Conservation (phyloP, 306 rosid genomes). For the Pterocarpus macrocarpus region DNA sequence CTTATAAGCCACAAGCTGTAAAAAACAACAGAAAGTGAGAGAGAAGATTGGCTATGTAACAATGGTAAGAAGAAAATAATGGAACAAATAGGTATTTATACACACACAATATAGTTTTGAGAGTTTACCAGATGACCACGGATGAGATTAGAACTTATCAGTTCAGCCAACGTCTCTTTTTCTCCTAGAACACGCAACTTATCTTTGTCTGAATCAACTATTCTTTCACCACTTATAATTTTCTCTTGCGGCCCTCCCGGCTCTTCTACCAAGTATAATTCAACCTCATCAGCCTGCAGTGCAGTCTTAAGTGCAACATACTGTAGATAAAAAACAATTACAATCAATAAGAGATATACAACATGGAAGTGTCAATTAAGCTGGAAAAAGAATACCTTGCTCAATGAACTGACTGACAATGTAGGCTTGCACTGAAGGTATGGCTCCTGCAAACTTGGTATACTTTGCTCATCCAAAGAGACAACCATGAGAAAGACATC, state of each 20-base stretch:
- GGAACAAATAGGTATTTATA: not conserved
- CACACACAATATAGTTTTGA: not conserved
- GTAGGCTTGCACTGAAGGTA: conserved; percentile 71
- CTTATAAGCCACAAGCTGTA: conserved; percentile 76
- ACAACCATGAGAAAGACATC: conserved; percentile 63
- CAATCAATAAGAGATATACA: conserved; percentile 27
- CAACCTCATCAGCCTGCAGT: conserved; percentile 57
- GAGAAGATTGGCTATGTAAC: not conserved
- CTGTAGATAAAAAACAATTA: conserved; percentile 53
- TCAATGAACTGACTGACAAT: conserved; percentile 58
- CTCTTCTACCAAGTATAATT: conserved; percentile 62
- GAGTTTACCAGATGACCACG: conserved; percentile 71
- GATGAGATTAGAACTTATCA: conserved; percentile 40
- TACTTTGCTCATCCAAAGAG: conserved; percentile 65
- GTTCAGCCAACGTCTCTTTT: conserved; percentile 69
- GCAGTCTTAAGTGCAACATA: conserved; percentile 62
- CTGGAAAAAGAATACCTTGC: conserved; percentile 61
- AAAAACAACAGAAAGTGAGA: conserved; percentile 4
- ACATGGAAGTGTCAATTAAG: conserved; percentile 28
- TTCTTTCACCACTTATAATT: conserved; percentile 38
- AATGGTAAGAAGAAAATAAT: conserved; percentile 3
- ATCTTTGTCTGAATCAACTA: conserved; percentile 56
- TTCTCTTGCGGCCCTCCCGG: conserved; percentile 50
- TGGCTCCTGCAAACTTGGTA: conserved; percentile 65
- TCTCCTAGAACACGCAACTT: conserved; percentile 53